Conservation (phyloP, 805 yeast genomes). For the Wickerhamomyces rabaulensis region DNA sequence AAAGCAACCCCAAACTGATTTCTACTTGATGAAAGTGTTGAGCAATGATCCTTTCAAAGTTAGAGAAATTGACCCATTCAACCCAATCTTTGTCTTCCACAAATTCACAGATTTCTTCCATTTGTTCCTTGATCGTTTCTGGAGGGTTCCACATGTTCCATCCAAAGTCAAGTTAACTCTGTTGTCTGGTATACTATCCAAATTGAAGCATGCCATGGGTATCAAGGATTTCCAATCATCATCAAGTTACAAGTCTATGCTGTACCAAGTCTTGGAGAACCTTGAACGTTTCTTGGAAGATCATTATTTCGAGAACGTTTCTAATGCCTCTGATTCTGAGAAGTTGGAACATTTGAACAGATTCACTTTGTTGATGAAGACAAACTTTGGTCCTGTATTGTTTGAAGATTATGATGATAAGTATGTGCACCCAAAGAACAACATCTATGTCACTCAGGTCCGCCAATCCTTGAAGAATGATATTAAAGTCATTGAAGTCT, state of each 20-base stretch:
- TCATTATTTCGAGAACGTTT: neutral
- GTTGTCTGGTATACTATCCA: slow-evolving; percentile 4
- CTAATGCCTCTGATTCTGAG: neutral
- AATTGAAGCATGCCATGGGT: neutral
- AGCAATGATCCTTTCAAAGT: slow-evolving; percentile 2
- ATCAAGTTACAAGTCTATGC: neutral
- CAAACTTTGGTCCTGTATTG: slow-evolving; percentile 14
- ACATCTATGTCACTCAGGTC: slow-evolving; percentile 11
- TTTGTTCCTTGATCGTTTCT: slow-evolving; percentile 1
- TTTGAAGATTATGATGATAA: slow-evolving; percentile 1
- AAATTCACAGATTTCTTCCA: neutral
- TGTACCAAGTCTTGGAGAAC: neutral
- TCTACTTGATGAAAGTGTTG: neutral
- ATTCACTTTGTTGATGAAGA: slow-evolving; percentile 10
- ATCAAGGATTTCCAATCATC: neutral
- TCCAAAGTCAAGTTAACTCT: neutral
- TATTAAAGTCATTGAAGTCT: slow-evolving; percentile 10
- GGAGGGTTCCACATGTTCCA: neutral
- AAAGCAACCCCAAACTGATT: neutral
- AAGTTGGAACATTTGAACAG: slow-evolving; percentile 14
- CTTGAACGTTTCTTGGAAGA: neutral
- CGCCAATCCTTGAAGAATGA: slow-evolving; percentile 3
- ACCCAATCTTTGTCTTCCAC: neutral
- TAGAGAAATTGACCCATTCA: slow-evolving; percentile 1
- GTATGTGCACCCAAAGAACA: neutral